Evolutionary conservation across 441 rosid species (phyloP).

Genomic region (Arabidopsis hybrid): DNA sequence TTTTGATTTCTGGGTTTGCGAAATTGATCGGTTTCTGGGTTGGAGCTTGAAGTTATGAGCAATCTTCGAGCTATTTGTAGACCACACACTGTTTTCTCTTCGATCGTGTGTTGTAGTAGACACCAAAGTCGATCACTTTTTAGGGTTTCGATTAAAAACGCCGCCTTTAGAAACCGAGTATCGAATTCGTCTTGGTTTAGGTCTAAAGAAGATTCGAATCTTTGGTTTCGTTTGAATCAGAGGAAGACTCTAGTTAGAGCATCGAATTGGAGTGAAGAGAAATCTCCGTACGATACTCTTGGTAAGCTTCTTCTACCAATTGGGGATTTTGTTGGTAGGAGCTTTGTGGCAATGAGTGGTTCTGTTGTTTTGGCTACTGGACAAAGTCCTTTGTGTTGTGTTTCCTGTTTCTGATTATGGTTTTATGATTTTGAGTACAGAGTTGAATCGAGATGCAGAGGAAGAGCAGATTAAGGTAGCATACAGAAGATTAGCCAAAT

Average conservation of each 20-base stretch:
- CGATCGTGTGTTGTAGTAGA: slow-evolving; percentile 58
- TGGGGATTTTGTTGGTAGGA: no score
- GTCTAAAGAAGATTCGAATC: slow-evolving; percentile 47
- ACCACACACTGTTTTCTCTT: slow-evolving; percentile 67
- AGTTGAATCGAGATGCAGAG: slow-evolving; percentile 81
- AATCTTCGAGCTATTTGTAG: slow-evolving; percentile 69
- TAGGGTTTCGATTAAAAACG: slow-evolving; percentile 63
- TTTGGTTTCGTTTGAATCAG: slow-evolving; percentile 66
- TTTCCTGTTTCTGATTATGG: not conserved
- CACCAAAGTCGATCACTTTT: slow-evolving; percentile 55
- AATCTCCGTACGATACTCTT: slow-evolving; percentile 92
- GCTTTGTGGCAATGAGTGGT: not conserved
- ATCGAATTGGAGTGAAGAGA: slow-evolving; percentile 72
- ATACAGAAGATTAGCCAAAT: slow-evolving; percentile 89
- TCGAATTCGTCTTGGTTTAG: slow-evolving; percentile 52
- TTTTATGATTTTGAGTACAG: slow-evolving; percentile 48
- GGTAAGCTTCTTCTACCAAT: slow-evolving; percentile 51
- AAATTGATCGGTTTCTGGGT: slow-evolving; percentile 9
- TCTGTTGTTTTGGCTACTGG: not conserved
- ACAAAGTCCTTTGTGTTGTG: not conserved
- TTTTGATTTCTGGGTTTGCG: slow-evolving; percentile 32
- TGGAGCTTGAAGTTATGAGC: slow-evolving; percentile 55
- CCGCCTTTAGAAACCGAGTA: slow-evolving; percentile 46
- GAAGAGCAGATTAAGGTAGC: slow-evolving; percentile 88
- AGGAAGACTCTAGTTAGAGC: slow-evolving; percentile 68